These are phyloP conservation scores for Gloeopeniophorella convolvens DNA, from an alignment of 768 basidiomycete genomes.

Conservation along the genomic window DNA sequence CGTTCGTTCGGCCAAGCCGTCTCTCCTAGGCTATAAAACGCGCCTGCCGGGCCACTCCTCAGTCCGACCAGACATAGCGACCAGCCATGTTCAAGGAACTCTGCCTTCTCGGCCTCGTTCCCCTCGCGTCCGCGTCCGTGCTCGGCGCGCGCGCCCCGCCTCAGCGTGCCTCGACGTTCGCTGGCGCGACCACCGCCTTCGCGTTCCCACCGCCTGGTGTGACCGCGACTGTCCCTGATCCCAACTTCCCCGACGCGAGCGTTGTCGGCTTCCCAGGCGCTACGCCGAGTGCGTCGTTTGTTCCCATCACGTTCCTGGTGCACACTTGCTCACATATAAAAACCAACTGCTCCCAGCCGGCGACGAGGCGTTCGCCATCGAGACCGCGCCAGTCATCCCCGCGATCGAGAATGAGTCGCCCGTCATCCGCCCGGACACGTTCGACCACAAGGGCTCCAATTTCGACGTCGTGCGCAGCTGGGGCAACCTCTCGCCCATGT, in stretches of 20 bases:
- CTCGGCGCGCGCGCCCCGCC: not conserved
- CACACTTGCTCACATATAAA: not conserved
- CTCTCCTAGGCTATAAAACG: too few species aligned
- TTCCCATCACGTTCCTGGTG: too few species aligned
- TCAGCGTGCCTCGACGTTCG: conserved; percentile 32
- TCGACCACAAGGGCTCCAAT: conserved; percentile 26
- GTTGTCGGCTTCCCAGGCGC: conserved; percentile 43
- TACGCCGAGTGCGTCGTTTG: conserved; percentile 36
- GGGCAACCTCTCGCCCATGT: conserved; percentile 47
- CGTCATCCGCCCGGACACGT: conserved; percentile 33
- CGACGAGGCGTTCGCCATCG: conserved; percentile 24
- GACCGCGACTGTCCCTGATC: conserved; percentile 27
- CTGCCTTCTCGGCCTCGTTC: conserved; percentile 2
- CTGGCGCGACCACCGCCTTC: conserved; percentile 37
- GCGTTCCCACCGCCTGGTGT: conserved; percentile 37
- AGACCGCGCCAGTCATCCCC: conserved; percentile 34
- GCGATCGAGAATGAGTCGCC: conserved; percentile 36
- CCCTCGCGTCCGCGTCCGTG: not conserved
- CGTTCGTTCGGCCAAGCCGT: too few species aligned
- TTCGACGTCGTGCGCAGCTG: conserved; percentile 42
- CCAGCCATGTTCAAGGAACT: conserved; percentile 8
- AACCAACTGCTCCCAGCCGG: conserved; percentile 20
- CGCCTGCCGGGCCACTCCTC: too few species aligned
- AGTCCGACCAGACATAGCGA: too few species aligned
- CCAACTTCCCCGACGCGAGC: conserved; percentile 37